Evolutionary conservation across 2,329 filamentous ascomycete species (phyloP).

Genomic region (Ophiocordyceps robertsii): DNA sequence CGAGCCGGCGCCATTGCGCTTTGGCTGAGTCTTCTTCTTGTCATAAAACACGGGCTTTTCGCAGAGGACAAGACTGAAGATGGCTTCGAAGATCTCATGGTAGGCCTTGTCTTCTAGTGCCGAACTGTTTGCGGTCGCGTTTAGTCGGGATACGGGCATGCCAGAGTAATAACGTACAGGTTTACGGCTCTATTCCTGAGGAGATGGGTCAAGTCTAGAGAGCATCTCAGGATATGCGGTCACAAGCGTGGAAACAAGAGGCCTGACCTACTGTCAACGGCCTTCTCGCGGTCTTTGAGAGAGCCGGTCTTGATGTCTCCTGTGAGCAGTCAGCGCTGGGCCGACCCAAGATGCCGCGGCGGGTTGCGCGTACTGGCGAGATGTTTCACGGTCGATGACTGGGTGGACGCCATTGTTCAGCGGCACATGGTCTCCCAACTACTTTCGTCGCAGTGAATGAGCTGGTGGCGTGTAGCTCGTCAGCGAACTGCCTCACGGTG

Average conservation of each 20-base stretch:
- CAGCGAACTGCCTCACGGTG: no score
- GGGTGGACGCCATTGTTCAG: slow-evolving; percentile 17
- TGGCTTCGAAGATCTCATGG: slow-evolving; percentile 64
- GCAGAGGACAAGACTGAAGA: slow-evolving; percentile 55
- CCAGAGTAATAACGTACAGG: slow-evolving; percentile 15
- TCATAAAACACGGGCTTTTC: slow-evolving; percentile 55
- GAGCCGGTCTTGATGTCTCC: slow-evolving; percentile 20
- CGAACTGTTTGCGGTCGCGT: neutral
- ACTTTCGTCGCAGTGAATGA: neutral
- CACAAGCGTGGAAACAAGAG: neutral
- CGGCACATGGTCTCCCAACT: neutral
- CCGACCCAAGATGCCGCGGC: no score
- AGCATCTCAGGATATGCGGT: neutral
- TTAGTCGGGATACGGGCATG: no score
- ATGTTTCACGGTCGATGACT: slow-evolving; percentile 19
- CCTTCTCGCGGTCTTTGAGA: slow-evolving; percentile 24
- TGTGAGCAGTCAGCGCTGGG: slow-evolving; percentile 8
- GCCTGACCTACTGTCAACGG: slow-evolving; percentile 23
- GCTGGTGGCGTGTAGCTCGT: no score
- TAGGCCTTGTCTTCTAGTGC: slow-evolving; percentile 63
- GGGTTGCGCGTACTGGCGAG: slow-evolving; percentile 15
- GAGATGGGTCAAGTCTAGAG: slow-evolving; percentile 22
- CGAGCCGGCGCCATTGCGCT: slow-evolving; percentile 33
- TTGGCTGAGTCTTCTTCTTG: slow-evolving; percentile 30
- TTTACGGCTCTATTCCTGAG: slow-evolving; percentile 23